Base-by-base conservation (phyloP, 768 basidiomycete species). In the Leccinum rimulosum region DNA sequence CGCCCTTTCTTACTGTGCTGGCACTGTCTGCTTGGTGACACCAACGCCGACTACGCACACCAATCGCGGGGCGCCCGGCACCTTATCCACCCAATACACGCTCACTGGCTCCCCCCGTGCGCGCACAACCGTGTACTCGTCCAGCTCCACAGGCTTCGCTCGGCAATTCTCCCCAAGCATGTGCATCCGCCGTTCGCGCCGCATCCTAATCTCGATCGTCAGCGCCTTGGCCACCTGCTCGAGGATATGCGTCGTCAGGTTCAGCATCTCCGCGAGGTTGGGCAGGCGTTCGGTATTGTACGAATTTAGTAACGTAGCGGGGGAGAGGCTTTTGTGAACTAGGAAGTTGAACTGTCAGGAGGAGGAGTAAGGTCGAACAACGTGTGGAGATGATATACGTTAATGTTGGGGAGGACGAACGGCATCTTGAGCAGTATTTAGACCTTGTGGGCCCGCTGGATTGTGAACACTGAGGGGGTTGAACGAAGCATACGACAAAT, bases 361-460 rank as follows among this genome's bases (percentile, higher is more conserved):
- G 31, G 31, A 0, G 31, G 4, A 33, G 31, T 33, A 11, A 33
- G 11, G 33, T 33, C 12, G 33, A 33, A 33, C 33, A 33, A 12
- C 33, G 33, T 33, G 31, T 33, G 30, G 9, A 31, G 22, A 22
- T 22, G 2, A 31, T 31, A 36, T 4, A 28, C 2, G 8, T 14
- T 8, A 58, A 6, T 36, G 36, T 61, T 56, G 28, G 67, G 22
- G 53, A 15, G n/a, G 43, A 66, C 76, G 38, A 52, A 79, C 77
- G 14, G 70, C 57, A 62, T 79, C 76, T 60, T 78, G 75, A 6
- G 76, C 63, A n/a, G 70, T 69, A 59, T 75, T 76, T n/a, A 76
- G 59, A 7, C 77, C 79, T 59, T 76, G 68, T 4, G 64, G 63
- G 15, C 55, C 64, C 15, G 65, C 66, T 25, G 68, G 64, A 45